Evolutionary conservation across 2,329 filamentous ascomycete genomes (phyloP).

Genomic region (Clarireedia hainanense): DNA sequence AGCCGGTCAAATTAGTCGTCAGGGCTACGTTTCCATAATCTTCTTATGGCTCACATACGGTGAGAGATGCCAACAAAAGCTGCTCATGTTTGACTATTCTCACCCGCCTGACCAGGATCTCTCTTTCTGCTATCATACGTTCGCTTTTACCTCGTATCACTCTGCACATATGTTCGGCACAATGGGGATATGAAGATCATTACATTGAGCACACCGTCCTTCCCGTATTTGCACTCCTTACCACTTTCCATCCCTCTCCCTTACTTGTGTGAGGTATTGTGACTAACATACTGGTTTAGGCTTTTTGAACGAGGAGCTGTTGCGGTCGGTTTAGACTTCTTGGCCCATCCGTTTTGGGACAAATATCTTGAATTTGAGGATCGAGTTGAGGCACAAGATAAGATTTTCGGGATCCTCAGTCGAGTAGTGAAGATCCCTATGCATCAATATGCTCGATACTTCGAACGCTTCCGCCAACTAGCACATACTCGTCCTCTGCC

Average conservation of each 20-base stretch:
- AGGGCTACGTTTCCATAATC: conserved; percentile 21
- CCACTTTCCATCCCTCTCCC: conserved; percentile 29
- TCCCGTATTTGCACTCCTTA: conserved; percentile 55
- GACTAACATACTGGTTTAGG: conserved; percentile 40
- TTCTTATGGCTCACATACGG: conserved; percentile 46
- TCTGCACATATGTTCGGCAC: conserved; percentile 31
- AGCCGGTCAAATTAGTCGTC: conserved; percentile 27
- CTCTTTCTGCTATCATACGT: conserved; percentile 40
- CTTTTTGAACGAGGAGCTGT: conserved; percentile 85
- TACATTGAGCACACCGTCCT: conserved; percentile 45
- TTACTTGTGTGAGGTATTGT: conserved; percentile 6
- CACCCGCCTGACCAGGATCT: conserved; percentile 58
- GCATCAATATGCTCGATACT: conserved; percentile 94
- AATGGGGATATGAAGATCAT: conserved; percentile 39
- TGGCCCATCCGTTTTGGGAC: conserved; percentile 96
- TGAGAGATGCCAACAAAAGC: conserved; percentile 64
- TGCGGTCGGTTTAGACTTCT: conserved; percentile 83
- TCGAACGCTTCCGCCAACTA: conserved; percentile 77
- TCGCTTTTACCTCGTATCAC: conserved; percentile 35
- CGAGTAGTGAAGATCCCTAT: conserved; percentile 85
- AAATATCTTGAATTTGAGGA: conserved; percentile 98
- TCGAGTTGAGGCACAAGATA: conserved; percentile 73
- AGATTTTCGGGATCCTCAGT: conserved; percentile 74
- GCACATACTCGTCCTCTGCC: conserved; percentile 63
- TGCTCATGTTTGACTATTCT: conserved; percentile 51